Evolutionary conservation across 768 basidiomycete species (phyloP).

Genomic region (Agrocybe pediades): DNA sequence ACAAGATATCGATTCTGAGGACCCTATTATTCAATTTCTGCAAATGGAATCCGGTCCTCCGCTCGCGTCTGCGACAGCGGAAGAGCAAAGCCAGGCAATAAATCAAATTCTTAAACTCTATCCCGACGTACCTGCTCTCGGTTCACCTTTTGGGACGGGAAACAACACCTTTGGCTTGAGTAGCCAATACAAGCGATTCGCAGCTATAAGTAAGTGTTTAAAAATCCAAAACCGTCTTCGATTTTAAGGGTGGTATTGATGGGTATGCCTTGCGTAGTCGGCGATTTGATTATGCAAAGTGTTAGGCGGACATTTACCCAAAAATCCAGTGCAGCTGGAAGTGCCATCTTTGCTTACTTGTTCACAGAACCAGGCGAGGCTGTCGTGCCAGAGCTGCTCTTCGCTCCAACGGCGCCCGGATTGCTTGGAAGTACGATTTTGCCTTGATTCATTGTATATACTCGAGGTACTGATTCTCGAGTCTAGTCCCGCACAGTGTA

Average conservation of each 20-base stretch:
- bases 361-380: conserved; percentile 32
- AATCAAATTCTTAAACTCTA: conserved; percentile 28
- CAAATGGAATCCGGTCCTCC: conserved; percentile 19
- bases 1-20: conserved; percentile 21
- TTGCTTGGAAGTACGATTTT: conserved; percentile 26
- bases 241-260: conserved; percentile 4
- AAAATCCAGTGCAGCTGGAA: conserved; percentile 33
- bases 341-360: conserved; percentile 37
- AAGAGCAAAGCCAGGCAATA: conserved; percentile 13
- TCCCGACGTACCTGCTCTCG: conserved; percentile 37
- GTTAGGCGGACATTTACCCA: conserved; percentile 31
- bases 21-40: conserved; percentile 22
- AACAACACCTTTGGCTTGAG: conserved; percentile 40
- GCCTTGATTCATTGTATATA: background rate
- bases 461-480: background rate
- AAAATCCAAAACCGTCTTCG: background rate
- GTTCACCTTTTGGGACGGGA: conserved; percentile 46
- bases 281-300: conserved; percentile 29
- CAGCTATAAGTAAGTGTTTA: conserved; percentile 24
- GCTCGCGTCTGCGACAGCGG: conserved; percentile 23
- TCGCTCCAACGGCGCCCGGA: conserved; percentile 17
- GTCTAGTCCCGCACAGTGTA: conserved; percentile 7
- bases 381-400: background rate
- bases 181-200: conserved; percentile 26
- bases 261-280: conserved; percentile 16